Evolutionary conservation across 2,329 filamentous ascomycete genomes (phyloP), one percentile per base, ranked within the genome.

Genomic region (Colletotrichum tanaceti): DNA sequence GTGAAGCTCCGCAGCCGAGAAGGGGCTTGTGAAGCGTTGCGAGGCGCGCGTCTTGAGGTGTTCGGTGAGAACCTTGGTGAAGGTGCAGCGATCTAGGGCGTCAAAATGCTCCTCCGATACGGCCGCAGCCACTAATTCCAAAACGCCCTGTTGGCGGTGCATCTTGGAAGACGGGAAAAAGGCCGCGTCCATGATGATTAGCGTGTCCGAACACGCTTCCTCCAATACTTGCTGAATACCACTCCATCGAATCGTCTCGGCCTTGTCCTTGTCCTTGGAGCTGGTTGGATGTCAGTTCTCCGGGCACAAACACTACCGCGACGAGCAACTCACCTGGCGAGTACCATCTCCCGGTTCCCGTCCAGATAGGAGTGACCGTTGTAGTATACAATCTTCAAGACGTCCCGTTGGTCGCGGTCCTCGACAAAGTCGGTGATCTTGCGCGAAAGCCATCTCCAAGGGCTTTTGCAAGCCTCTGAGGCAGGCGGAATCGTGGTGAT

Each of bases 301-400:
- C 16, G 5, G 38, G 20, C n/a, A 22, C 20, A 41, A 20, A 20
- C 41, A 7, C 13, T 16, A 7, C 7, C 9, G n/a, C 35, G 6
- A 28, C 20, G 11, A 16, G 38, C 41, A 46, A 72, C 79, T 68
- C 76, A 87, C 87, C 86, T 88, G 50, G 86, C 81, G 47, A 89
- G 78, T 39, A 87, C 80, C 85, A 88, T 87, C 71, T 88, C 85
- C 52, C 85, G 80, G 63, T 88, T 84, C 7, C 79, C 81, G 71
- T 89, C 84, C 32, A 89, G 77, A 71, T 83, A 86, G 47, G 83
- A 87, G 64, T 85, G 80, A 7, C 87, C 87, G 16, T 81, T 83
- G 72, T 89, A 89, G 74, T 87, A 88, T 54, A 89, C 82, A 63
- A 89, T 83, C 73, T 89, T 89, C 64, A 89, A 75, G 22, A 85